phyloP scores from a whole-genome alignment of 345 rosid species.

The Streptanthus diversifolius region DNA sequence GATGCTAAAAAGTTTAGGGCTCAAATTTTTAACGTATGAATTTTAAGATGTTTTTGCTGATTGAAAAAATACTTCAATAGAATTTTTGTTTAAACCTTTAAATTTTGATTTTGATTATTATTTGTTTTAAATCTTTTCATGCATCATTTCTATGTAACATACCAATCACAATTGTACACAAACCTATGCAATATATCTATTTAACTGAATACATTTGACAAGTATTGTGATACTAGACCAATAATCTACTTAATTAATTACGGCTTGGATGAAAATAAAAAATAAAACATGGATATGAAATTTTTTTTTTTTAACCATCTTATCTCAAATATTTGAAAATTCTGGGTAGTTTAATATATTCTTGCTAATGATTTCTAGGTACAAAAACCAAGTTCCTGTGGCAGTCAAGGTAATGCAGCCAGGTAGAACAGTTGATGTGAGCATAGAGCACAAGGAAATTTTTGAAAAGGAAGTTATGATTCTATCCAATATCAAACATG shows the following conservation, averaged over 20 bases:
- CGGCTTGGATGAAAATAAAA: too few species aligned
- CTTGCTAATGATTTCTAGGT: background rate
- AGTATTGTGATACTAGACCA: too few species aligned
- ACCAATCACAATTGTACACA: too few species aligned
- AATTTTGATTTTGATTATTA: background rate
- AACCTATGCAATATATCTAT: too few species aligned
- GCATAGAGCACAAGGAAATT: constrained; percentile 33
- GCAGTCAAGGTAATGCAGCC: constrained; percentile 58
- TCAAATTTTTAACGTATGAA: background rate
- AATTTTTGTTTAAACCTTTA: background rate
- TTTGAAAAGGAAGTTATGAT: constrained; percentile 57
- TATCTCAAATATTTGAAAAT: background rate
- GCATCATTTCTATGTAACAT: too few species aligned
- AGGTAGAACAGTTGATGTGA: constrained; percentile 30
- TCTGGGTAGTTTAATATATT: background rate
- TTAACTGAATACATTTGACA: too few species aligned
- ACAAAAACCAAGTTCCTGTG: constrained; percentile 33
- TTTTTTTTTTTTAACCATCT: background rate
- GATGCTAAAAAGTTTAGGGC: background rate
- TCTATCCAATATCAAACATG: constrained; percentile 46
- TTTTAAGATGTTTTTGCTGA: background rate
- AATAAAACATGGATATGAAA: background rate
- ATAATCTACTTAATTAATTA: too few species aligned
- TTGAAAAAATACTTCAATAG: background rate
- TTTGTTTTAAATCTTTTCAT: background rate